Evolutionary conservation across 192 early-diverging fungal species (phyloP).

Genomic region (Gonapodya prolifera): DNA sequence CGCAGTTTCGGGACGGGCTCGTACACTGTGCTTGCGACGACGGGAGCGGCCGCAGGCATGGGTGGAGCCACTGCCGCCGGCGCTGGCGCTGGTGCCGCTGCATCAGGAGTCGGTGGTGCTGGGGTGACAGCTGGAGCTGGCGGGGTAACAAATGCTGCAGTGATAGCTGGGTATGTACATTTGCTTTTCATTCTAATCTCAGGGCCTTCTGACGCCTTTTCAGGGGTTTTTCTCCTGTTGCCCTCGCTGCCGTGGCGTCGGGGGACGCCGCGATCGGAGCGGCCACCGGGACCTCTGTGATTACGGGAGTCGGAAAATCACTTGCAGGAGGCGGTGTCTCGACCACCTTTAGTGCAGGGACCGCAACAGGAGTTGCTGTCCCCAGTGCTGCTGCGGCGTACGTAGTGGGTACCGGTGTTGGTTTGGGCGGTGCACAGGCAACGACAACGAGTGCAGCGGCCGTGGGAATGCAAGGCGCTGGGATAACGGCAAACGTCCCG

Average conservation of each 20-base stretch:
- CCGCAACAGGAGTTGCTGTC: neutral
- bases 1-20: neutral
- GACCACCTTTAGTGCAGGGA: neutral
- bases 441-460: neutral
- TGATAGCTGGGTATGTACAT: neutral
- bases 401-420: neutral
- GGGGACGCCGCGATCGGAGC: neutral
- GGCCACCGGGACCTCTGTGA: neutral
- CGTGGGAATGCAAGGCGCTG: neutral
- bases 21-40: neutral
- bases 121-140: neutral
- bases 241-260: neutral
- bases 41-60: neutral
- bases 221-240: neutral
- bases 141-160: neutral
- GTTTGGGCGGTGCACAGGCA: neutral
- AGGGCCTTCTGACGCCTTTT: neutral
- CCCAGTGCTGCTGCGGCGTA: neutral
- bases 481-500: neutral
- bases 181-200: neutral
- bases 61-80: neutral
- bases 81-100: neutral
- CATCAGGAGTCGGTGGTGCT: neutral
- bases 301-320: neutral
- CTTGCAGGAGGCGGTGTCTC: neutral